A percentile compares a stretch with the other conserved stretches of the same genome.
These are phyloP conservation scores for Zygoascus hellenicus DNA, from an alignment of 1,139 yeast genomes.

Conservation along the genomic window DNA sequence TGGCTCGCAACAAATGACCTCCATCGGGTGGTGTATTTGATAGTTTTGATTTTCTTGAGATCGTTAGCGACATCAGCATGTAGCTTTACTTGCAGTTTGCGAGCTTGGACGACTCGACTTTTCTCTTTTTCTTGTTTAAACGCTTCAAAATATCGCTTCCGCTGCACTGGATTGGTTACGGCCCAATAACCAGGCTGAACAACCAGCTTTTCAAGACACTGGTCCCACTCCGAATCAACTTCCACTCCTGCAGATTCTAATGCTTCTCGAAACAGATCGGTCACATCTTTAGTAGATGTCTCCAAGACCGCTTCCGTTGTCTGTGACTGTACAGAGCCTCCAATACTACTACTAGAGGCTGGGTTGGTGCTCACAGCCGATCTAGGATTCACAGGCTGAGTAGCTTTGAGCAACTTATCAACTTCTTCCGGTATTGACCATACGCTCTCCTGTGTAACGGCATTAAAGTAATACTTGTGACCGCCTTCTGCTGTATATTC, in stretches of 20 bases:
- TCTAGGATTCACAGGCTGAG: neutral
- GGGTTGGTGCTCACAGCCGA: neutral
- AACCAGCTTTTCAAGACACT: constrained; percentile 56
- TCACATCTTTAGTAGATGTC: constrained; percentile 9
- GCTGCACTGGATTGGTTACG: constrained; percentile 52
- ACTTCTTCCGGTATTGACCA: constrained; percentile 68
- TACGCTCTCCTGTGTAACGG: constrained; percentile 57
- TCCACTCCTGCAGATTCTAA: constrained; percentile 53
- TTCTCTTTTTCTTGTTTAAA: constrained; percentile 41
- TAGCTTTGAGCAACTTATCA: constrained; percentile 12
- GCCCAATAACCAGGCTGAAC: constrained; percentile 66
- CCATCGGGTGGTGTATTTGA: constrained; percentile 67
- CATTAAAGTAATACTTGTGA: constrained; percentile 64
- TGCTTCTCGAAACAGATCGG: constrained; percentile 45
- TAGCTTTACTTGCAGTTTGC: constrained; percentile 50
- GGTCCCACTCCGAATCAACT: constrained; percentile 70
- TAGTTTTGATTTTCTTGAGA: constrained; percentile 39
- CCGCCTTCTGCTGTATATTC: constrained; percentile 64
- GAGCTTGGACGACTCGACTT: constrained; percentile 46
- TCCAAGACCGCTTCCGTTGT: neutral
- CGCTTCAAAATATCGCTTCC: constrained; percentile 60
- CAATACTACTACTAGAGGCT: neutral
- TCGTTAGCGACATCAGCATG: constrained; percentile 48
- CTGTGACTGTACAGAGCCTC: neutral
- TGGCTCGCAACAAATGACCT: constrained; percentile 42